A percentile compares a stretch with the other conserved stretches of the same genome.
phyloP scores from a whole-genome alignment of 768 basidiomycete genomes.

The Kwoniella sp. region DNA sequence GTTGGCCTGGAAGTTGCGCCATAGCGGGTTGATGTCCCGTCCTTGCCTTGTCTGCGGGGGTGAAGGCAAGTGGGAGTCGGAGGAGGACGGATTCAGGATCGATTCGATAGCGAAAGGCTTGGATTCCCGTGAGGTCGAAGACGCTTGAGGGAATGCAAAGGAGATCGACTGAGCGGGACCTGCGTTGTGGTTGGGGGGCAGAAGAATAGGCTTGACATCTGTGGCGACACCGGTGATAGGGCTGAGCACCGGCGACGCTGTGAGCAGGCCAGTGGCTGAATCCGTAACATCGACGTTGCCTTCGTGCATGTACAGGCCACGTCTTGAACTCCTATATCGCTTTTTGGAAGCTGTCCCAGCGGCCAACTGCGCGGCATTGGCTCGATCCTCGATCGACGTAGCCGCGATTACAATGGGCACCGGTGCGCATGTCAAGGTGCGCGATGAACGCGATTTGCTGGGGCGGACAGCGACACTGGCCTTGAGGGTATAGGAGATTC shows the following conservation, averaged over 20 bases:
- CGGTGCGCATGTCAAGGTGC: conserved; percentile 19
- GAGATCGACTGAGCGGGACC: conserved; percentile 32
- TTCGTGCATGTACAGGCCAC: conserved; percentile 44
- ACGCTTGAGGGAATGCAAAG: conserved; percentile 38
- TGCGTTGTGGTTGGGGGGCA: conserved; percentile 20
- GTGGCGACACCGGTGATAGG: conserved; percentile 15
- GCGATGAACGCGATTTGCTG: conserved; percentile 11
- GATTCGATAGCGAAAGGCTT: conserved; percentile 9
- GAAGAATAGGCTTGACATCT: conserved; percentile 36
- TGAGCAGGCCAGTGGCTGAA: conserved; percentile 2
- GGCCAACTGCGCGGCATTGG: conserved; percentile 12
- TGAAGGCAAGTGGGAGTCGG: conserved; percentile 9
- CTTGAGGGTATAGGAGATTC: conserved; percentile 21
- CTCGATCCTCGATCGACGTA: conserved; percentile 17
- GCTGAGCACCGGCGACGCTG: conserved; percentile 2
- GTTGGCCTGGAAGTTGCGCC: conserved; percentile 23
- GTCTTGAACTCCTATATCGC: conserved; percentile 26
- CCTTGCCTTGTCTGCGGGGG: conserved; percentile 8
- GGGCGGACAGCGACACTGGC: conserved; percentile 22
- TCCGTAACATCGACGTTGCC: conserved; percentile 37
- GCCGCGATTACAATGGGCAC: conserved; percentile 28
- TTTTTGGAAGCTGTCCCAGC: conserved; percentile 11
- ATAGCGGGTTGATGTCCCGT: conserved; percentile 3
- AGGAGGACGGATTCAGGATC: conserved; percentile 7
- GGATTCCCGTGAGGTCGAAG: conserved; percentile 17